These are phyloP conservation scores for Aaosphaeria pasadenensis DNA, from an alignment of 2,329 filamentous ascomycete genomes.

Conservation along the genomic window DNA sequence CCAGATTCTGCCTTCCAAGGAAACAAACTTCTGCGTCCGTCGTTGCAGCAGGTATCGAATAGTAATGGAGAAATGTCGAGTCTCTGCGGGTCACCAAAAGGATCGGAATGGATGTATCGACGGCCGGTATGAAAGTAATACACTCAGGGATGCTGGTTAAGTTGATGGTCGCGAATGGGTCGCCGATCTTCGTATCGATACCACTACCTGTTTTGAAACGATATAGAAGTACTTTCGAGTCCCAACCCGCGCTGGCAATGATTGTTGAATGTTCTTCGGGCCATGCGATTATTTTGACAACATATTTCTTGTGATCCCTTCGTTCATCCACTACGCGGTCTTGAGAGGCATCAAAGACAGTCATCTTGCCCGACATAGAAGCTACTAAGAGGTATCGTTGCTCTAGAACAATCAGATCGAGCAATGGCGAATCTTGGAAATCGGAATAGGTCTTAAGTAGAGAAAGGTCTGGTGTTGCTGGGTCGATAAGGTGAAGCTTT, in stretches of 20 bases:
- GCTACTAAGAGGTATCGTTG: slow-evolving; percentile 50
- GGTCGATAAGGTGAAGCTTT: slow-evolving; percentile 47
- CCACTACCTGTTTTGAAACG: slow-evolving; percentile 20
- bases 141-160: slow-evolving; percentile 57
- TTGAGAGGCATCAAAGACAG: slow-evolving; percentile 44
- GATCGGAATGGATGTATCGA: slow-evolving; percentile 45
- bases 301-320: slow-evolving; percentile 59
- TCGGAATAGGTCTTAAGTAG: slow-evolving; percentile 36
- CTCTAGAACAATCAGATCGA: slow-evolving; percentile 48
- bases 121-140: slow-evolving; percentile 51
- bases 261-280: slow-evolving; percentile 27
- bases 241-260: slow-evolving; percentile 61
- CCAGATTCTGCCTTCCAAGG: slow-evolving; percentile 58
- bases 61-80: slow-evolving; percentile 59
- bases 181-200: slow-evolving; percentile 28
- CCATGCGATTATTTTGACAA: slow-evolving; percentile 49
- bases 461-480: slow-evolving; percentile 24
- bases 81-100: slow-evolving; percentile 56
- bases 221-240: slow-evolving; percentile 56
- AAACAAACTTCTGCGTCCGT: slow-evolving; percentile 22
- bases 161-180: slow-evolving; percentile 42
- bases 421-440: slow-evolving; percentile 52
- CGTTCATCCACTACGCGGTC: slow-evolving; percentile 46
- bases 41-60: slow-evolving; percentile 33
- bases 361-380: slow-evolving; percentile 59